Percentiles rank a stretch among this genome's conserved stretches.
These are phyloP conservation scores for Aspergillus luchuensis DNA, from an alignment of 2,329 filamentous ascomycete species.

Conservation along the genomic window DNA sequence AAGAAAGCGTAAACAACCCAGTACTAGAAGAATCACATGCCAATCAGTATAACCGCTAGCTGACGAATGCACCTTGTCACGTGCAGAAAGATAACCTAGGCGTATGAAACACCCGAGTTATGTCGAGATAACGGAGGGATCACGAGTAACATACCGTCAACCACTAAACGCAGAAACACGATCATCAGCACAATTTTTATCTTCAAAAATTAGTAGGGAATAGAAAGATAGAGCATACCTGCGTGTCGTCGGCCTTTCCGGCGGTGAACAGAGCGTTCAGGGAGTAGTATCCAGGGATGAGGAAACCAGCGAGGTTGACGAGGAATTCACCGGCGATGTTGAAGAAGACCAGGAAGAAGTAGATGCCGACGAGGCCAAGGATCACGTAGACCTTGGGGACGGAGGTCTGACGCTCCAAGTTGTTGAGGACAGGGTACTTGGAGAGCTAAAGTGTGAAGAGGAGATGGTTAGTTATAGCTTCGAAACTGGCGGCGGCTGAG, in stretches of 20 bases:
- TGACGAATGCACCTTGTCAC: slow-evolving; percentile 25
- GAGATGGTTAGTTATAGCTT: slow-evolving; percentile 16
- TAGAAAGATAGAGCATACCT: slow-evolving; percentile 48
- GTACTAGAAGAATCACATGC: slow-evolving; percentile 52
- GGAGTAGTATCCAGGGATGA: slow-evolving; percentile 68
- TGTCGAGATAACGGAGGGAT: slow-evolving; percentile 7
- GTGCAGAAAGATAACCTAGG: slow-evolving; percentile 21
- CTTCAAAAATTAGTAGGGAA: background rate
- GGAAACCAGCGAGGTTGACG: slow-evolving; percentile 67
- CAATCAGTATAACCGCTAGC: slow-evolving; percentile 19
- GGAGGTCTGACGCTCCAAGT: slow-evolving; percentile 68
- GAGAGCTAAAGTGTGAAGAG: slow-evolving; percentile 55
- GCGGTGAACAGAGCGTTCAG: slow-evolving; percentile 64
- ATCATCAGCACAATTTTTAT: slow-evolving; percentile 13
- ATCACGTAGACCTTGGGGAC: slow-evolving; percentile 69
- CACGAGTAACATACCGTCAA: slow-evolving; percentile 53
- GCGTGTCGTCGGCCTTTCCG: slow-evolving; percentile 64
- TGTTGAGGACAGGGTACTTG: slow-evolving; percentile 67
- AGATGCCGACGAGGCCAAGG: slow-evolving; percentile 64
- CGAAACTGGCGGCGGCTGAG: background rate
- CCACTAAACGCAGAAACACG: slow-evolving; percentile 51
- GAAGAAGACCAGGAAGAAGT: slow-evolving; percentile 73
- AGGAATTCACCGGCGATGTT: slow-evolving; percentile 70
- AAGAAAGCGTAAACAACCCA: slow-evolving; percentile 70
- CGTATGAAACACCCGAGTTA: slow-evolving; percentile 1